A percentile compares a stretch with the other conserved stretches of the same genome.
phyloP scores from a whole-genome alignment of 2,329 filamentous ascomycete species.

The Zymoseptoria pseudotritici region DNA sequence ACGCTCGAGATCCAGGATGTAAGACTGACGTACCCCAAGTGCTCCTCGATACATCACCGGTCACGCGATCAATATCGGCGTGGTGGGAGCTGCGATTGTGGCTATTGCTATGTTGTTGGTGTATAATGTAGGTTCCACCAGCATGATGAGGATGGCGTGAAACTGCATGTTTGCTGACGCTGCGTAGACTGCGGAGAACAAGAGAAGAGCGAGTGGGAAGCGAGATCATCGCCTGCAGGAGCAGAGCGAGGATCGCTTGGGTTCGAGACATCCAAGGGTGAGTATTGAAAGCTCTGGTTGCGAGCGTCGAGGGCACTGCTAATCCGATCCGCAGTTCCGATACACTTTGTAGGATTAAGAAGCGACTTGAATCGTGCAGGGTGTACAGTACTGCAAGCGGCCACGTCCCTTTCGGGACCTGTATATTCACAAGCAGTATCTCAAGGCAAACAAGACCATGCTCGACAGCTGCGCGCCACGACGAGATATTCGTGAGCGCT shows the following conservation, averaged over 20 bases:
- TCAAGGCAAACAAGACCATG: background rate
- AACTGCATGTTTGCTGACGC: background rate
- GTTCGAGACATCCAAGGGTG: slow-evolving; percentile 37
- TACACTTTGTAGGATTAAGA: background rate
- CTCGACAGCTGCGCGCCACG: background rate
- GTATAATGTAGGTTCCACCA: background rate
- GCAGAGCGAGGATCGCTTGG: slow-evolving; percentile 28
- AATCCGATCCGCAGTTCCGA: background rate
- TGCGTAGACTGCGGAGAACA: slow-evolving; percentile 1
- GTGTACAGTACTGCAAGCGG: background rate
- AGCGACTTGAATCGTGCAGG: background rate
- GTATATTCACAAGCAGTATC: background rate
- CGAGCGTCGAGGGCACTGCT: background rate
- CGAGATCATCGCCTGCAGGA: slow-evolving; percentile 29
- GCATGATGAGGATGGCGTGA: too few species aligned
- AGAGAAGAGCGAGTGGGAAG: slow-evolving; percentile 1
- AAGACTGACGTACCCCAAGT: slow-evolving; percentile 1
- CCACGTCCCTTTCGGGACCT: background rate
- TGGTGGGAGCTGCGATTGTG: slow-evolving; percentile 30
- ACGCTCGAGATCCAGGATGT: background rate
- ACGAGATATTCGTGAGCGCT: too few species aligned
- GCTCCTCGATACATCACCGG: slow-evolving; percentile 34
- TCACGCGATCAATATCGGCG: slow-evolving; percentile 36
- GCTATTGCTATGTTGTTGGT: slow-evolving; percentile 13
- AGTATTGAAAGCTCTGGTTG: slow-evolving; percentile 21